A percentile compares a stretch with the other conserved stretches of the same genome.
Evolutionary conservation across 1,284 basidiomycete genomes (phyloP).

Genomic region (Puccinia sorghi): DNA sequence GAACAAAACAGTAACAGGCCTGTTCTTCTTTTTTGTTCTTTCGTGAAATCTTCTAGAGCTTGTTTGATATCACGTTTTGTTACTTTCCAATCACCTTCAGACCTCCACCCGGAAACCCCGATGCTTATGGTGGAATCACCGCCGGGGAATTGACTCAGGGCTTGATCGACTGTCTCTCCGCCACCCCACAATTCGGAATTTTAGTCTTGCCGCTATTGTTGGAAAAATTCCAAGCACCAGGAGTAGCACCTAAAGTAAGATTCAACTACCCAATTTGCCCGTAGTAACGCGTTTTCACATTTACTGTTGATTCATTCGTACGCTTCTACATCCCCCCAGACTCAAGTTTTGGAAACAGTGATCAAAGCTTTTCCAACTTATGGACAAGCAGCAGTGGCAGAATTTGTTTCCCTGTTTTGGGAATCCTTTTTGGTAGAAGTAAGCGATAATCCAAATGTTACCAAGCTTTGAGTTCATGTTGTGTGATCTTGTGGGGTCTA

Average conservation of each 20-base stretch:
- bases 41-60: conserved; percentile 64
- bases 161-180: conserved; percentile 70
- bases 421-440: conserved; percentile 84
- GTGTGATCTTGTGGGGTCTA: conserved; percentile 12
- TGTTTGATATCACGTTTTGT: conserved; percentile 95
- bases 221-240: conserved; percentile 85
- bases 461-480: background rate
- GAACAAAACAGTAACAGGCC: background rate
- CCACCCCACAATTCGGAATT: conserved; percentile 78
- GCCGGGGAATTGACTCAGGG: conserved; percentile 78
- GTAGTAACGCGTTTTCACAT: background rate
- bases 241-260: conserved; percentile 70
- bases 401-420: conserved; percentile 75
- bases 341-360: conserved; percentile 28
- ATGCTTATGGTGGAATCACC: conserved; percentile 73
- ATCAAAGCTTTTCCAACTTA: conserved; percentile 71
- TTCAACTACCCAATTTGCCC: background rate
- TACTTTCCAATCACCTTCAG: conserved; percentile 99
- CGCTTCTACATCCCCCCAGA: background rate
- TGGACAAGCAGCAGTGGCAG: conserved; percentile 67
- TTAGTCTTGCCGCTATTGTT: conserved; percentile 84
- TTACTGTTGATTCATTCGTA: background rate
- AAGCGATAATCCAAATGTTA: conserved; percentile 50
- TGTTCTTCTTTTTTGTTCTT: too few relatives aligned
- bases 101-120: conserved; percentile 86